phyloP scores from a whole-genome alignment of 1,284 basidiomycete species.

The Heterobasidion irregulare region DNA sequence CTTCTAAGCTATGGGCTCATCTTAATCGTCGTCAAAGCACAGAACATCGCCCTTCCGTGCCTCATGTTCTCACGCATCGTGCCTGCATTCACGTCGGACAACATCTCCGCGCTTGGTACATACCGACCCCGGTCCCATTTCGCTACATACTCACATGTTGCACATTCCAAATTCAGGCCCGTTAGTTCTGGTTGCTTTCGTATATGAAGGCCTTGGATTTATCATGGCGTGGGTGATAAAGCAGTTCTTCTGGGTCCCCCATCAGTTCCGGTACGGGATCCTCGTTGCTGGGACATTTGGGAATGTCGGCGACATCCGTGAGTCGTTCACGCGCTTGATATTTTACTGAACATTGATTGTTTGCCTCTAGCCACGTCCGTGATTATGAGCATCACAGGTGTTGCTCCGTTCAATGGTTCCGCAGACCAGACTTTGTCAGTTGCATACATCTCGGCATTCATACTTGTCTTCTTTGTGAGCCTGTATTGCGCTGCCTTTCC shows the following conservation, averaged over 20 bases:
- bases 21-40: background rate
- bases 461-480: conserved; percentile 35
- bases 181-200: conserved; percentile 40
- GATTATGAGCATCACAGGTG: conserved; percentile 43
- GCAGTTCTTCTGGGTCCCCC: conserved; percentile 71
- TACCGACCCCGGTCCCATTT: background rate
- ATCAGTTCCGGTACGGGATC: conserved; percentile 65
- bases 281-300: conserved; percentile 57
- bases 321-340: conserved; percentile 21
- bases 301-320: conserved; percentile 63
- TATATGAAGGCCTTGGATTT: conserved; percentile 48
- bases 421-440: conserved; percentile 50
- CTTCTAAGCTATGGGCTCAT: background rate
- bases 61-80: conserved; percentile 76
- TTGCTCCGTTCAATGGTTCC: conserved; percentile 42
- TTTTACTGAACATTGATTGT: background rate
- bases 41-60: conserved; percentile 64
- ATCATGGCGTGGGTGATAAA: conserved; percentile 48
- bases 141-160: conserved; percentile 12
- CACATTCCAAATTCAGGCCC: conserved; percentile 31
- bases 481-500: background rate
- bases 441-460: conserved; percentile 47
- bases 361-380: conserved; percentile 49
- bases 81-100: conserved; percentile 60
- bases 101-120: conserved; percentile 54